A percentile compares a stretch with the other conserved stretches of the same genome.
phyloP scores from a whole-genome alignment of 1,284 basidiomycete species.

The Cutaneotrichosporon sp. region DNA sequence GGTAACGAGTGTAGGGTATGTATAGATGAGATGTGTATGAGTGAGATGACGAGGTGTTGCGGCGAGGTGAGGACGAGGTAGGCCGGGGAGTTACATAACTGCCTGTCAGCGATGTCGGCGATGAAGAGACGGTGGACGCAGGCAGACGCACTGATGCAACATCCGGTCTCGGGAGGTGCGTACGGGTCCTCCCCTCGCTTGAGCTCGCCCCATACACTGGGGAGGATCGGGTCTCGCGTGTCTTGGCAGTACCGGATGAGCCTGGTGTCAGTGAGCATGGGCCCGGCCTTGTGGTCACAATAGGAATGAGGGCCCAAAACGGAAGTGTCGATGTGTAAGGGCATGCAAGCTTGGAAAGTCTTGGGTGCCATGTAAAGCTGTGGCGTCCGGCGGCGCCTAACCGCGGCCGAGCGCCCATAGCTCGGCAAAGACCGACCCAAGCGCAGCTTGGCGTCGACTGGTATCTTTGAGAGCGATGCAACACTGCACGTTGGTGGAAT shows the following conservation, averaged over 20 bases:
- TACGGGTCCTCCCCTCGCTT: slow-evolving; percentile 84
- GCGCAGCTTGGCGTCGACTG: no score
- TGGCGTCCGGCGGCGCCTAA: no score
- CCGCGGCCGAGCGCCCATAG: no score
- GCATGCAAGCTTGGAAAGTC: no score
- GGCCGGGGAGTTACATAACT: slow-evolving; percentile 1
- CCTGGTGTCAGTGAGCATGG: slow-evolving; percentile 55
- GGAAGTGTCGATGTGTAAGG: no score
- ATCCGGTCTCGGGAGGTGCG: slow-evolving; percentile 61
- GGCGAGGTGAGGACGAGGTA: neutral
- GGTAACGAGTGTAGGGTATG: slow-evolving; percentile 1
- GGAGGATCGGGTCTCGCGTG: slow-evolving; percentile 80
- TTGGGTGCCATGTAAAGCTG: no score
- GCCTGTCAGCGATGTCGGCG: neutral
- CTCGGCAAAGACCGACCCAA: no score
- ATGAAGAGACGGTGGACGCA: neutral
- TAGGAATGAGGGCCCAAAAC: neutral
- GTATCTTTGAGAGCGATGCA: no score
- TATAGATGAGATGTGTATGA: neutral
- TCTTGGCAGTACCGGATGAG: slow-evolving; percentile 86
- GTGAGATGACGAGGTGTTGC: no score
- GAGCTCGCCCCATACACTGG: slow-evolving; percentile 89
- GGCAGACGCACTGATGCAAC: slow-evolving; percentile 10
- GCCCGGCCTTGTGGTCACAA: no score
- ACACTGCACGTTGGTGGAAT: no score